These are phyloP conservation scores for Achlya hypogyna DNA, from an alignment of 352 stramenopile genomes.

Conservation along the genomic window DNA sequence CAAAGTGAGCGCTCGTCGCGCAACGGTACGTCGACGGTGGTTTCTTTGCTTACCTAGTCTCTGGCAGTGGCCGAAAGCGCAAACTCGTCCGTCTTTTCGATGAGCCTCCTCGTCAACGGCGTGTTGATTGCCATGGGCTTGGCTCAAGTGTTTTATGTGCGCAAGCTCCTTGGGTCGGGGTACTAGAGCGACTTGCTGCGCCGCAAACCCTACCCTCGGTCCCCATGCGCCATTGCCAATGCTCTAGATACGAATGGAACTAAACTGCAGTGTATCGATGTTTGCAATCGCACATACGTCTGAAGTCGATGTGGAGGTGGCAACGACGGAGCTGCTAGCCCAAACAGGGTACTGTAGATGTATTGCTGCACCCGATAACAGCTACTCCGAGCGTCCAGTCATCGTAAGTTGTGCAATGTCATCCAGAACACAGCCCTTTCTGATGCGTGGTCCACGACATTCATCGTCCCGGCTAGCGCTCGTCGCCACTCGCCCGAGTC, in stretches of 20 bases:
- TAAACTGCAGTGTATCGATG: too few relatives aligned
- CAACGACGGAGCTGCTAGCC: too few relatives aligned
- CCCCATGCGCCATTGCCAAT: neutral
- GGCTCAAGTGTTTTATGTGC: neutral
- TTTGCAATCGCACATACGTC: too few relatives aligned
- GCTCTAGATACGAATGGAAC: neutral
- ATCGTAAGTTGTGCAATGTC: too few relatives aligned
- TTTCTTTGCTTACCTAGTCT: neutral
- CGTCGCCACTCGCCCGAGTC: too few relatives aligned
- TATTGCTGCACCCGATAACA: too few relatives aligned
- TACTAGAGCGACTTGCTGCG: neutral
- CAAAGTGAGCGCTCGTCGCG: neutral
- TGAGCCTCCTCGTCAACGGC: neutral
- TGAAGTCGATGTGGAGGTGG: too few relatives aligned
- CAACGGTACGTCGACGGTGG: neutral
- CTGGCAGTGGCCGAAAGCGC: neutral
- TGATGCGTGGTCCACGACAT: too few relatives aligned
- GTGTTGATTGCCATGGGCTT: neutral
- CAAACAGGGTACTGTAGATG: too few relatives aligned
- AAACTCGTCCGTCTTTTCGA: neutral
- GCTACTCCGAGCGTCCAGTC: too few relatives aligned
- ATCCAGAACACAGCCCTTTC: too few relatives aligned
- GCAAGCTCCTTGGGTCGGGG: neutral
- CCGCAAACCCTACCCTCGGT: neutral
- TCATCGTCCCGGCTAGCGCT: too few relatives aligned